Base-by-base conservation (phyloP, 345 rosid genomes). In the Physaria fendleri region DNA sequence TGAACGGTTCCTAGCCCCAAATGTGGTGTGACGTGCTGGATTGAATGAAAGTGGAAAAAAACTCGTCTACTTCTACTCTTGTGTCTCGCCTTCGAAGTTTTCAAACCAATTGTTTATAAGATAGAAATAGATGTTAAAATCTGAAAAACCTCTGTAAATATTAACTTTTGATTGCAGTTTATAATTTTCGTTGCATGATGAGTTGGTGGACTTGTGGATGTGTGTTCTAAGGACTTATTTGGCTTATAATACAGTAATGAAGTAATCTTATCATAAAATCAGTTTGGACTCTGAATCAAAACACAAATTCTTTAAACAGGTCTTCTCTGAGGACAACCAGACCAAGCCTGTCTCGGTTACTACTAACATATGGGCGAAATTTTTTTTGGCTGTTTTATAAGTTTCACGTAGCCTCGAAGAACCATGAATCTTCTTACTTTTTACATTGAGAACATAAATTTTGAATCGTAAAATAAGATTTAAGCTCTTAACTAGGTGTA, bases 401-500 rank as follows among this genome's bases (percentile, higher is more conserved):
- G 57, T 38, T 58, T 9, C 59, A 67, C 38, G 32, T 67, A 32
- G 42, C 33, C 47, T 50, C 54, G 51, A 40, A 67, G 54, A 51
- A 59, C 47, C 5, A 20, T 60, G 35, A 42, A 14, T 14, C 9
- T 11, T 52, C 73, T 68, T 47, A 46, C 29, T 45, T 45, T 61
- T 53, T 46, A 69, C 63, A 62, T 45, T 33, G 21, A 41, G 65
- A 50, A 49, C 55, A 52, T 34, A 42, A 60, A 43, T 18, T 52
- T 21, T 17, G 27, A 21, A 27, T 15, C 44, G 66, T 51, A 10
- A 17, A 13, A 12, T 25, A 9, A 1, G 15, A 20, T 21, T 11
- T 7, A 8, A 59, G 25, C 4, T 32, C 67, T 79, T 67, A 79
- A 72, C 72, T 65, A 46, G 83, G 76, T 27, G 79, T 48, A 22